Conservation (phyloP, 208 protist genomes). For the Acanthamoeba lenticulata region DNA sequence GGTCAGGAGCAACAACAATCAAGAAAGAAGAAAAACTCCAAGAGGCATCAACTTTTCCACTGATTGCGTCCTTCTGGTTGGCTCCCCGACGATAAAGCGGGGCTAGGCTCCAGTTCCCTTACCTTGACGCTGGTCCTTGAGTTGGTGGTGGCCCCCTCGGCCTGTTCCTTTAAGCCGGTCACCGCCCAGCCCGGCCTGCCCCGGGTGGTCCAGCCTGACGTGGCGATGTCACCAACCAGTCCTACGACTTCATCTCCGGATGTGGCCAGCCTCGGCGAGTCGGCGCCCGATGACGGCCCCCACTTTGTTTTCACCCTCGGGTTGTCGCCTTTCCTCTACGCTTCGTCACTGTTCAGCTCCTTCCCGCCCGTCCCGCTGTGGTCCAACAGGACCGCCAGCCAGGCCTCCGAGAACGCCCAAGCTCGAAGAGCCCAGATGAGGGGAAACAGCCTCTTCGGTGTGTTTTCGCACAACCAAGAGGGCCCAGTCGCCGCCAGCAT, state of each 20-base stretch:
- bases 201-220: not conserved
- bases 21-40: too few species aligned
- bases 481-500: not conserved
- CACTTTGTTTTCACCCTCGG: conserved; percentile 3
- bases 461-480: not conserved
- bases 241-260: not conserved
- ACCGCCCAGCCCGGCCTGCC: not conserved
- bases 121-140: not conserved
- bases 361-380: not conserved
- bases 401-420: not conserved
- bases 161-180: not conserved
- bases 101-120: not conserved
- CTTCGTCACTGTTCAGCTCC: not conserved
- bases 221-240: not conserved
- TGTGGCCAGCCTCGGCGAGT: not conserved
- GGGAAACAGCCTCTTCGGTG: not conserved
- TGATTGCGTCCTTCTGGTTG: too few species aligned
- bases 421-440: not conserved
- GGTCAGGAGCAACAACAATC: too few species aligned
- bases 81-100: too few species aligned
- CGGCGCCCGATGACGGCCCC: not conserved
- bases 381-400: not conserved
- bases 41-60: too few species aligned
- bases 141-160: not conserved
- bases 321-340: not conserved